A percentile compares a stretch with the other conserved stretches of the same genome.
Evolutionary conservation across 2,329 filamentous ascomycete species (phyloP).

Genomic region (Aureobasidium sp.): DNA sequence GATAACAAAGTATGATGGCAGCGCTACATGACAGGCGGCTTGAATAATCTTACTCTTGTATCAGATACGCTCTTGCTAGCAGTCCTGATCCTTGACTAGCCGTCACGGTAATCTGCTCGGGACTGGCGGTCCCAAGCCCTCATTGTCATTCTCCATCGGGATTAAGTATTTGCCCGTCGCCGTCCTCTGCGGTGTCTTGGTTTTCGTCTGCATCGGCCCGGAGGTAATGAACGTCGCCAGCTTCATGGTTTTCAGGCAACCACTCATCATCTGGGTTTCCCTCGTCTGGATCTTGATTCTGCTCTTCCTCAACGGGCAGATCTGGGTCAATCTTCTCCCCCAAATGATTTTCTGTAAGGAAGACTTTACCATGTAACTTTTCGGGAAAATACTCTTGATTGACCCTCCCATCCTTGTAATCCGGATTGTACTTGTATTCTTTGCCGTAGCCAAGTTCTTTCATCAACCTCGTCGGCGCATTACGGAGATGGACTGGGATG

Average conservation of each 20-base stretch:
- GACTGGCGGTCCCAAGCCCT: not conserved
- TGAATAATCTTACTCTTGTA: too few relatives aligned
- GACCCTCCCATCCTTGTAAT: slow-evolving; percentile 75
- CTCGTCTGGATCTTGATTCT: not conserved
- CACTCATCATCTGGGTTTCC: too few relatives aligned
- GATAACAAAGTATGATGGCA: too few relatives aligned
- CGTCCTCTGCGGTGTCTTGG: slow-evolving; percentile 20
- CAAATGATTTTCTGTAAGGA: slow-evolving; percentile 73
- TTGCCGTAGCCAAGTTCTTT: slow-evolving; percentile 83
- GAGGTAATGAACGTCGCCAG: slow-evolving; percentile 21
- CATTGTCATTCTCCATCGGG: slow-evolving; percentile 28
- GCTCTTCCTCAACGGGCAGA: slow-evolving; percentile 26
- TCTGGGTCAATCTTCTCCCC: slow-evolving; percentile 72
- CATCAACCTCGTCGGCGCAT: slow-evolving; percentile 89
- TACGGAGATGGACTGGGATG: slow-evolving; percentile 80
- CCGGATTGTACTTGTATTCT: slow-evolving; percentile 95
- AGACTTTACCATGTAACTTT: slow-evolving; percentile 59
- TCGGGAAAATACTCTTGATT: slow-evolving; percentile 87
- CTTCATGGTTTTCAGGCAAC: slow-evolving; percentile 21
- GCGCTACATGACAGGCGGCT: too few relatives aligned
- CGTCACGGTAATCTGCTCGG: not conserved
- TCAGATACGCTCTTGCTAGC: not conserved
- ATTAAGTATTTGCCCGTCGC: slow-evolving; percentile 23
- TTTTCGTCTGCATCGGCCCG: slow-evolving; percentile 16
- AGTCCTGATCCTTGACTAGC: not conserved